Conservation (phyloP, 306 rosid species). For the Senna tora region DNA sequence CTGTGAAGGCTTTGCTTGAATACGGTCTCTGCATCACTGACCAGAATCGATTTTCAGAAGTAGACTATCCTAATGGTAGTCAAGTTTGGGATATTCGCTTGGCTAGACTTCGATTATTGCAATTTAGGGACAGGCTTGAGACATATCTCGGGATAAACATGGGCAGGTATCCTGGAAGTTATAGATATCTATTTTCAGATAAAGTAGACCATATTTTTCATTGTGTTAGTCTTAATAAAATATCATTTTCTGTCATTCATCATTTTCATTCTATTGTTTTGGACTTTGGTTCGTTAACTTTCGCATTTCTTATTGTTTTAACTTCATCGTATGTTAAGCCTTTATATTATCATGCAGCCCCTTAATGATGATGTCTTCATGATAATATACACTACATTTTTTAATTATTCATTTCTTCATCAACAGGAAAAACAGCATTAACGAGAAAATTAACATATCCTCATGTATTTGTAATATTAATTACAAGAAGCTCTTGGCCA, state of each 20-base stretch:
- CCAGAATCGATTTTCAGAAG: conserved; percentile 65
- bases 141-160: conserved; percentile 94
- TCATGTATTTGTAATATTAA: conserved; percentile 24
- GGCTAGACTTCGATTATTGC: conserved; percentile 81
- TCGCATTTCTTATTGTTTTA: conserved; percentile 11
- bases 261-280: conserved; percentile 27
- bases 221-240: conserved; percentile 11
- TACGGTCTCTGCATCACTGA: conserved; percentile 78
- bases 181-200: conserved; percentile 23
- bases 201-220: background rate
- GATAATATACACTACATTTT: conserved; percentile 19
- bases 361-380: conserved; percentile 10
- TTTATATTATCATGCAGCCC: conserved; percentile 1
- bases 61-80: conserved; percentile 48
- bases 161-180: conserved; percentile 80
- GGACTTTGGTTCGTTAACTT: conserved; percentile 24
- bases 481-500: conserved; percentile 10
- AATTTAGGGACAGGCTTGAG: conserved; percentile 86
- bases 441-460: conserved; percentile 16
- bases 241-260: conserved; percentile 17
- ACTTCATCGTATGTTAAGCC: background rate
- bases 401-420: conserved; percentile 13
- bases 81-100: conserved; percentile 74
- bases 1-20: conserved; percentile 76
- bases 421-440: conserved; percentile 23